Percentiles rank a stretch among this genome's conserved stretches.
phyloP scores from a whole-genome alignment of 2,329 filamentous ascomycete species.

The Alternaria gansuensis region DNA sequence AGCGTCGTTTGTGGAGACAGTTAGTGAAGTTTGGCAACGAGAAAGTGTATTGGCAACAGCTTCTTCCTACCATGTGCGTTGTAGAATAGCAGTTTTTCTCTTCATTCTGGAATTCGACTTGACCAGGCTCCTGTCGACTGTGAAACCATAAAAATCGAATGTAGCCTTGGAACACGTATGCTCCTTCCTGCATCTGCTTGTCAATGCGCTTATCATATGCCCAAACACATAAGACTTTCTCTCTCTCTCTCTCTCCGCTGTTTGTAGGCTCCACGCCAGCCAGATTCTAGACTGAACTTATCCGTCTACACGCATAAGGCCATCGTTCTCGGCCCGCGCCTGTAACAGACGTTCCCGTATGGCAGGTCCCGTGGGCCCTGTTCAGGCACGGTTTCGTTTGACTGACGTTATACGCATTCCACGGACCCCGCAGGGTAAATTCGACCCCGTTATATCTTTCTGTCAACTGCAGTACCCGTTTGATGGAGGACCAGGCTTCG shows the following conservation, averaged over 20 bases:
- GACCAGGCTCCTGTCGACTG: background rate
- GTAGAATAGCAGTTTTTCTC: background rate
- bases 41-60: background rate
- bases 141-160: background rate
- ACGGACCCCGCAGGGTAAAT: too few relatives aligned
- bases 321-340: constrained; percentile 1
- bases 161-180: background rate
- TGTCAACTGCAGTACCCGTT: background rate
- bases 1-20: background rate
- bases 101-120: background rate
- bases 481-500: background rate
- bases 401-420: background rate
- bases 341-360: constrained; percentile 2
- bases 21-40: background rate
- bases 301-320: background rate
- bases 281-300: background rate
- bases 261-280: background rate
- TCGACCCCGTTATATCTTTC: background rate
- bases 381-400: background rate
- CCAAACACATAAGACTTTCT: background rate
- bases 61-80: background rate
- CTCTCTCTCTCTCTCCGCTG: background rate
- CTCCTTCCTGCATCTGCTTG: background rate
- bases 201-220: background rate
- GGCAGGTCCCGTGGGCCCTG: constrained; percentile 1